Conservation (phyloP, 257 asterid genomes). For the Solanum medicagineum region DNA sequence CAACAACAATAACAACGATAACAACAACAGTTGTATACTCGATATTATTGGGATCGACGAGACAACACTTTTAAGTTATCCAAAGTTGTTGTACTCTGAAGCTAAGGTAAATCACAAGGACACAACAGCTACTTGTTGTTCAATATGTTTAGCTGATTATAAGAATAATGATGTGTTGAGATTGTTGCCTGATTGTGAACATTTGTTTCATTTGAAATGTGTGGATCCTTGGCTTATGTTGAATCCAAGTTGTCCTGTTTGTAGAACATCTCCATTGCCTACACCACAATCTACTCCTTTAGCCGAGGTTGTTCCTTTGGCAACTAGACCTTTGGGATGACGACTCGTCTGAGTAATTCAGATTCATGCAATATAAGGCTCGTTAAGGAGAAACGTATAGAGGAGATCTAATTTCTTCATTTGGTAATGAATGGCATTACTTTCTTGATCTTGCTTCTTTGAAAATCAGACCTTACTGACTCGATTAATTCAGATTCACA, state of each 20-base stretch:
- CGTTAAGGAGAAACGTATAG: rapidly evolving
- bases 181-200: conserved; percentile 71
- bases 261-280: conserved; percentile 82
- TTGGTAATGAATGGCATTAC: neutral
- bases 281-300: conserved; percentile 71
- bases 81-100: conserved; percentile 56
- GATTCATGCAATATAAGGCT: neutral
- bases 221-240: conserved; percentile 83
- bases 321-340: conserved; percentile 32
- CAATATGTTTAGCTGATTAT: conserved; percentile 80
- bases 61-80: conserved; percentile 51
- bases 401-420: neutral
- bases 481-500: neutral
- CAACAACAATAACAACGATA: neutral
- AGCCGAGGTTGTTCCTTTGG: conserved; percentile 73
- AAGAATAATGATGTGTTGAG: conserved; percentile 42
- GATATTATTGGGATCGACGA: conserved; percentile 63
- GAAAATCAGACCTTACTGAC: conserved; percentile 27
- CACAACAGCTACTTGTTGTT: conserved; percentile 61
- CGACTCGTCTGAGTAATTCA: neutral
- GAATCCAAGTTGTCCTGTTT: conserved; percentile 87
- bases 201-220: conserved; percentile 65
- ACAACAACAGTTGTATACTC: neutral
- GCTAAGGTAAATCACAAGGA: conserved; percentile 42
- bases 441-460: conserved; percentile 27